Percentiles rank a stretch among this genome's conserved stretches.
These are phyloP conservation scores for Trichothecium roseum DNA, from an alignment of 2,329 filamentous ascomycete genomes.

Conservation along the genomic window DNA sequence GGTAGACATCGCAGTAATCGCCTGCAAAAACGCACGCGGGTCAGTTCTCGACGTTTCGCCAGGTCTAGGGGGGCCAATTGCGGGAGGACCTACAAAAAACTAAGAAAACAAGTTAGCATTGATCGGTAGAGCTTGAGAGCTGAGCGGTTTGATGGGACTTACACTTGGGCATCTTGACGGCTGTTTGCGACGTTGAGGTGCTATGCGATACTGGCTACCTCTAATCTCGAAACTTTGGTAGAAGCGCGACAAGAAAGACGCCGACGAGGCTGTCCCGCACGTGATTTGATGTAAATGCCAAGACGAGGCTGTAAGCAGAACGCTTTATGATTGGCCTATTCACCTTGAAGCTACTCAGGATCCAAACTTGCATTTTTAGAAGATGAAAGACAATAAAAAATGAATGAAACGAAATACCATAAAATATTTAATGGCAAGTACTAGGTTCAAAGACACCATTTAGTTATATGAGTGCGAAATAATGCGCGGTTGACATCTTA, in stretches of 20 bases:
- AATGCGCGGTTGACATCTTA: too few species aligned
- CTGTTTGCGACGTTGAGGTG: constrained; percentile 1
- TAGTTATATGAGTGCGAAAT: too few species aligned
- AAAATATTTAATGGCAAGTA: too few species aligned
- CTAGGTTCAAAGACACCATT: too few species aligned
- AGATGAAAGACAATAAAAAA: too few species aligned
- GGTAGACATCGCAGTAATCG: constrained; percentile 99
- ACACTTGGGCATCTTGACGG: constrained; percentile 75
- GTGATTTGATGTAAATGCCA: background rate
- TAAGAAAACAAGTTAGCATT: constrained; percentile 21
- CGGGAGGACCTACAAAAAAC: constrained; percentile 47
- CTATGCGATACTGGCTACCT: constrained; percentile 12
- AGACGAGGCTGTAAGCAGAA: background rate
- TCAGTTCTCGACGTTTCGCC: constrained; percentile 1
- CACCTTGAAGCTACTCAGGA: too few species aligned
- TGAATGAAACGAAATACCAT: too few species aligned
- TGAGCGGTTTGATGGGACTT: constrained; percentile 39
- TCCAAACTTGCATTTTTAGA: too few species aligned
- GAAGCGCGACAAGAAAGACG: constrained; percentile 2
- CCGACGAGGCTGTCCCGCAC: constrained; percentile 2
- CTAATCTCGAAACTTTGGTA: constrained; percentile 13
- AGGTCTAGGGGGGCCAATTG: constrained; percentile 1
- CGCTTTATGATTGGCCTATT: background rate
- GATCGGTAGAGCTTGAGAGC: constrained; percentile 1
- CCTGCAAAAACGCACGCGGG: constrained; percentile 23